phyloP scores from a whole-genome alignment of 2,329 filamentous ascomycete species.

The Xylariaceae sp. region DNA sequence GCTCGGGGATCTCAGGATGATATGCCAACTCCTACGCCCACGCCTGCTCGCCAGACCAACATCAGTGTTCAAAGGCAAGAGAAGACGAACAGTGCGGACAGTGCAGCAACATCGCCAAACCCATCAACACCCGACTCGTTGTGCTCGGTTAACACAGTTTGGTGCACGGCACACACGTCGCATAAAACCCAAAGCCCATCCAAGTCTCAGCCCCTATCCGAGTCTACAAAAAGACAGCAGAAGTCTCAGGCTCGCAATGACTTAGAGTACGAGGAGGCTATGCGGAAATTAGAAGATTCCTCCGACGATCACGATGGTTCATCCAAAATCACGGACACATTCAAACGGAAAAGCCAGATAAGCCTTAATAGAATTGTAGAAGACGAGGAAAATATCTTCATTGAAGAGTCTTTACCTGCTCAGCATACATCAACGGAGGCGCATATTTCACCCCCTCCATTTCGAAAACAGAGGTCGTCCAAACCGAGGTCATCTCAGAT shows the following conservation, averaged over 20 bases:
- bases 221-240: conserved; percentile 29
- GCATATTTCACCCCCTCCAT: conserved; percentile 33
- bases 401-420: conserved; percentile 9
- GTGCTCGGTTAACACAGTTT: conserved; percentile 41
- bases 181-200: conserved; percentile 41
- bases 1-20: conserved; percentile 7
- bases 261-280: conserved; percentile 47
- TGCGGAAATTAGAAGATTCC: conserved; percentile 44
- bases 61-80: not conserved
- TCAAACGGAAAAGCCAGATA: conserved; percentile 8
- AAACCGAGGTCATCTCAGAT: conserved; percentile 28
- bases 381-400: not conserved
- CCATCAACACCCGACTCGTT: conserved; percentile 25
- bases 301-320: conserved; percentile 24
- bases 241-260: conserved; percentile 31
- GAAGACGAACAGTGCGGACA: not conserved
- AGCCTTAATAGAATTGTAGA: not conserved
- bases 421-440: not conserved
- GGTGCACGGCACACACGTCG: conserved; percentile 44
- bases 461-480: conserved; percentile 6
- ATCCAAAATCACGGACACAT: conserved; percentile 25
- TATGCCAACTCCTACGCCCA: conserved; percentile 19
- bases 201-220: conserved; percentile 33
- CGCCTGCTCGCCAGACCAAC: conserved; percentile 1
- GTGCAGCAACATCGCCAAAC: not conserved